phyloP scores from a whole-genome alignment of 345 rosid genomes.

The Dimocarpus longan region DNA sequence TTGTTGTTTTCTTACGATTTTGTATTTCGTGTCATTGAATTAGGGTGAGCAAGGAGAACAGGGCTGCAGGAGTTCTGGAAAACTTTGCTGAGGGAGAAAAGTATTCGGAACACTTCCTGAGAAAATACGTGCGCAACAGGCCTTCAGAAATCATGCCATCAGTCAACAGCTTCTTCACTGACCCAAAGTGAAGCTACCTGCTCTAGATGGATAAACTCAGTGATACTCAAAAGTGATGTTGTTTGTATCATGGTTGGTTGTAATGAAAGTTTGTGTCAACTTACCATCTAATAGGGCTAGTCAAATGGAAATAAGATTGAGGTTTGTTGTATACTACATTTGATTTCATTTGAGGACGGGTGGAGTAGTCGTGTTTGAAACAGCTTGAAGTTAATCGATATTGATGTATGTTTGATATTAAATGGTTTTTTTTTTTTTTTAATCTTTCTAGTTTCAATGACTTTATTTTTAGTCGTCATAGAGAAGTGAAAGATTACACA shows the following conservation, averaged over 20 bases:
- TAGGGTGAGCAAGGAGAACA: slow-evolving; percentile 84
- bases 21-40: background rate
- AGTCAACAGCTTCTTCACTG: slow-evolving; percentile 84
- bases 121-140: slow-evolving; percentile 74
- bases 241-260: background rate
- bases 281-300: background rate
- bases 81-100: slow-evolving; percentile 84
- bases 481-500: background rate
- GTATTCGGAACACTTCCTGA: slow-evolving; percentile 68
- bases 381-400: background rate
- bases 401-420: background rate
- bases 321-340: background rate
- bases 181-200: slow-evolving; percentile 52
- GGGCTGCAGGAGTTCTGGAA: slow-evolving; percentile 91
- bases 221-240: background rate
- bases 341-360: background rate
- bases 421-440: background rate
- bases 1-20: background rate
- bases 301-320: slow-evolving; percentile 13
- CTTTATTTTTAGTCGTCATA: background rate
- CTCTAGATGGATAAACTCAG: background rate
- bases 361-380: background rate
- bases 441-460: background rate
- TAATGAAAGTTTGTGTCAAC: slow-evolving; percentile 7
- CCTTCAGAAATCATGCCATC: slow-evolving; percentile 90